Percentiles rank a stretch among this genome's conserved stretches.
Conservation (phyloP, 225 moss, liverwort and hornwort species). For the Lunularia cruciata region DNA sequence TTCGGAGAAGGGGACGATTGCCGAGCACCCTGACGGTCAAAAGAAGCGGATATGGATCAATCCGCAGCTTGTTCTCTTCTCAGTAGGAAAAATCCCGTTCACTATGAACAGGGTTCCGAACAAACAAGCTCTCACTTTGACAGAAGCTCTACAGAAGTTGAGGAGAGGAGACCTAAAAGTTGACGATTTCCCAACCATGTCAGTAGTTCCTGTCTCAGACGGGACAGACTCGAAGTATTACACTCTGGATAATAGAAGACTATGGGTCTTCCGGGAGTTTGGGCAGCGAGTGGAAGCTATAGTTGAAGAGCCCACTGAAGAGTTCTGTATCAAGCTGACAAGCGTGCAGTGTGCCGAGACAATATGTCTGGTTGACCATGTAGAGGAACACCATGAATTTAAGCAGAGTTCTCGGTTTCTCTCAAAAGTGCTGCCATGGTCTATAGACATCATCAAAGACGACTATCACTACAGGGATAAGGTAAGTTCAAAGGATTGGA, state of each 20-base stretch:
- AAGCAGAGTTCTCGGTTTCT: slow-evolving; percentile 38
- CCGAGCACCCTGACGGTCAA: not conserved
- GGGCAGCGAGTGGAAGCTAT: slow-evolving; percentile 35
- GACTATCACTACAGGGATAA: slow-evolving; percentile 24
- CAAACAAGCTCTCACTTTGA: slow-evolving; percentile 31
- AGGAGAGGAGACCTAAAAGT: slow-evolving; percentile 39
- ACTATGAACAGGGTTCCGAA: slow-evolving; percentile 26
- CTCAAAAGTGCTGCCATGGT: slow-evolving; percentile 37
- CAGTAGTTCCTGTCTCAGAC: slow-evolving; percentile 28
- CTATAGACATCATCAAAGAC: slow-evolving; percentile 30
- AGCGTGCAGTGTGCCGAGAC: slow-evolving; percentile 22
- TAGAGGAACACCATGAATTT: slow-evolving; percentile 36
- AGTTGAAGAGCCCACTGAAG: slow-evolving; percentile 4
- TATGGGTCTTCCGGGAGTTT: slow-evolving; percentile 52
- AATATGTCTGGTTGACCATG: slow-evolving; percentile 35
- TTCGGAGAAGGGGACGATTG: not conserved
- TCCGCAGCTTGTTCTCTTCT: slow-evolving; percentile 31
- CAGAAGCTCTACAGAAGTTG: slow-evolving; percentile 46
- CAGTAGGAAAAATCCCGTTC: slow-evolving; percentile 32
- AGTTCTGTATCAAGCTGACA: slow-evolving; percentile 20
- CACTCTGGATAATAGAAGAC: slow-evolving; percentile 40
- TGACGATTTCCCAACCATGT: slow-evolving; percentile 33
- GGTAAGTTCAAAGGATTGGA: slow-evolving; percentile 21
- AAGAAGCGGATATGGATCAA: slow-evolving; percentile 26
- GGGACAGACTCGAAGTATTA: slow-evolving; percentile 17